Evolutionary conservation across 768 basidiomycete genomes (phyloP).

Genomic region (Suillus alpinus): DNA sequence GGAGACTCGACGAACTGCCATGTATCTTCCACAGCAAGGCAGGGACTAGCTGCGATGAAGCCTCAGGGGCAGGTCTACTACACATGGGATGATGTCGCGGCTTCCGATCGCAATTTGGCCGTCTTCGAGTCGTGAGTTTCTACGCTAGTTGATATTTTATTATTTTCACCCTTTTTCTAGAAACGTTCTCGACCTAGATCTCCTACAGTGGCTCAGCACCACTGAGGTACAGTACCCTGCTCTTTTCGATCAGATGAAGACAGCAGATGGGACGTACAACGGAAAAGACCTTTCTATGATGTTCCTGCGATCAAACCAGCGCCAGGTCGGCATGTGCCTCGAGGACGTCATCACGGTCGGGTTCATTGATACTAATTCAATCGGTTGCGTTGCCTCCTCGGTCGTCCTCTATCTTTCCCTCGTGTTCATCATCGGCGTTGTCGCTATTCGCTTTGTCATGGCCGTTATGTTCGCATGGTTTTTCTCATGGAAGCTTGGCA

Average conservation of each 20-base stretch:
- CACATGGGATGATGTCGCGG: slow-evolving; percentile 82
- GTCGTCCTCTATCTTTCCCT: slow-evolving; percentile 95
- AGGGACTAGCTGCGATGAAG: slow-evolving; percentile 44
- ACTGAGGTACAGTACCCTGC: slow-evolving; percentile 80
- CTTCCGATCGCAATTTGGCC: slow-evolving; percentile 74
- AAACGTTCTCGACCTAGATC: slow-evolving; percentile 80
- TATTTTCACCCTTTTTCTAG: slow-evolving; percentile 38
- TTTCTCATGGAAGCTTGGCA: slow-evolving; percentile 92
- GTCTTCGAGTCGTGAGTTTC: slow-evolving; percentile 86
- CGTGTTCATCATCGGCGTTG: slow-evolving; percentile 96
- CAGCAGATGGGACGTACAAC: slow-evolving; percentile 67
- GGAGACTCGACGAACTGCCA: slow-evolving; percentile 72
- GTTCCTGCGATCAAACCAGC: slow-evolving; percentile 70
- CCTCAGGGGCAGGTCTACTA: slow-evolving; percentile 89
- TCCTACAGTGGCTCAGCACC: slow-evolving; percentile 81
- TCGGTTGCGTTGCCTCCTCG: slow-evolving; percentile 94
- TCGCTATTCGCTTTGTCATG: slow-evolving; percentile 92
- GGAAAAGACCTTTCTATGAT: slow-evolving; percentile 87
- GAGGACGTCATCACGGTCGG: slow-evolving; percentile 86
- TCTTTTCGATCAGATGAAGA: slow-evolving; percentile 77
- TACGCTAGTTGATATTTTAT: slow-evolving; percentile 5
- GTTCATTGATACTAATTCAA: slow-evolving; percentile 90
- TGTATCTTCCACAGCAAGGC: slow-evolving; percentile 49
- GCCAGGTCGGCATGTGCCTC: slow-evolving; percentile 72
- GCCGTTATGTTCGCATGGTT: slow-evolving; percentile 98